phyloP scores from a whole-genome alignment of 345 rosid species.

The Noccaea bulbosa region DNA sequence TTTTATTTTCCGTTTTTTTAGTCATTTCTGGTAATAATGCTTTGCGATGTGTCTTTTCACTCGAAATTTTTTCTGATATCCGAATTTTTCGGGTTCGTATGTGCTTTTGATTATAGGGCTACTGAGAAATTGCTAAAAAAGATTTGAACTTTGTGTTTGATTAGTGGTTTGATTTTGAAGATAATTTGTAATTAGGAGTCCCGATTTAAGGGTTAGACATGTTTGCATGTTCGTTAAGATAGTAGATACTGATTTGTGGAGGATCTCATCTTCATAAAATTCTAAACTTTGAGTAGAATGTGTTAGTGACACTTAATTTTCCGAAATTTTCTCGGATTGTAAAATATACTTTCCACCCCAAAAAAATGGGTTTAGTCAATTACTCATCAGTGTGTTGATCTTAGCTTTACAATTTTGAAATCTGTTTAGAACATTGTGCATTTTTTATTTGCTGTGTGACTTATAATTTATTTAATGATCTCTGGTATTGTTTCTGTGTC shows the following conservation, averaged over 20 bases:
- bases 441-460: not conserved
- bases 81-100: not conserved
- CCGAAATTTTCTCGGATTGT: slow-evolving; percentile 21
- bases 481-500: not conserved
- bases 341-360: not conserved
- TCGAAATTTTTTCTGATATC: slow-evolving; percentile 15
- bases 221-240: slow-evolving; percentile 37
- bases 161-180: slow-evolving; percentile 24
- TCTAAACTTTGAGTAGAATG: not conserved
- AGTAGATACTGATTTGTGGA: not conserved
- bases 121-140: not conserved
- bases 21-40: slow-evolving; percentile 25
- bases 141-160: not conserved
- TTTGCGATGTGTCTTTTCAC: slow-evolving; percentile 11
- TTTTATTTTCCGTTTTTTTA: not conserved
- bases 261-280: slow-evolving; percentile 8
- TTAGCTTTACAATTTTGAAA: too few species aligned
- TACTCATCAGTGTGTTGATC: not conserved
- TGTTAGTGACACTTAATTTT: slow-evolving; percentile 1
- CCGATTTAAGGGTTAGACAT: slow-evolving; percentile 30
- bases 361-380: not conserved
- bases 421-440: too few species aligned
- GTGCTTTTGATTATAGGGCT: slow-evolving; percentile 25
- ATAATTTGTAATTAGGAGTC: slow-evolving; percentile 29
- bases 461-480: too few species aligned